Percentiles rank a stretch among this genome's conserved stretches.
These are phyloP conservation scores for Globisporangium cylindrosporum DNA, from an alignment of 352 stramenopile species.

Conservation along the genomic window DNA sequence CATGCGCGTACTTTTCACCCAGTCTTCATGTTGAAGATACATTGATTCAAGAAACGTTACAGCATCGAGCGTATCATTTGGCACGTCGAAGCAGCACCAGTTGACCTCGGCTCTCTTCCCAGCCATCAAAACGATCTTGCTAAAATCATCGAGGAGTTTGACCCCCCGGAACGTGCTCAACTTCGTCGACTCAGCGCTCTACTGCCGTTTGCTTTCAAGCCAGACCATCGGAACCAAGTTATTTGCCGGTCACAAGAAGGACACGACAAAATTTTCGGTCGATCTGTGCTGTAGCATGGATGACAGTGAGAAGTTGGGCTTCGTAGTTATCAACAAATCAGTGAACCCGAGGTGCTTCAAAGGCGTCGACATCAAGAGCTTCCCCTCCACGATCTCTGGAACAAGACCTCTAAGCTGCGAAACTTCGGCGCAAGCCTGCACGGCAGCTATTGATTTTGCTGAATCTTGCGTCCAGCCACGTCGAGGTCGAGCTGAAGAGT, in stretches of 20 bases:
- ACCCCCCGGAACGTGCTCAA: neutral
- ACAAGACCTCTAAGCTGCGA: neutral
- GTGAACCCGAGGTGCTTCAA: neutral
- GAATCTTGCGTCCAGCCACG: neutral
- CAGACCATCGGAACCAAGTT: neutral
- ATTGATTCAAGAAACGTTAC: neutral
- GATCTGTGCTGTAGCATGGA: neutral
- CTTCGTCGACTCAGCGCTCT: neutral
- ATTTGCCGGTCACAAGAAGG: neutral
- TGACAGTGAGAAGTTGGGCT: neutral
- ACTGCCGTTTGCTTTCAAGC: neutral
- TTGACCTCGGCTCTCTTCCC: neutral
- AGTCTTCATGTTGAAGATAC: neutral
- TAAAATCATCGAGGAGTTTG: neutral
- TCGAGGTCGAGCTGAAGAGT: neutral
- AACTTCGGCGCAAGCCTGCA: neutral
- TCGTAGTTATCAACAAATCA: neutral
- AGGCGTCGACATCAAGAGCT: neutral
- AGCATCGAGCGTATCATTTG: neutral
- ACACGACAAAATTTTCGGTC: neutral
- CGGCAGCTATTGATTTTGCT: neutral
- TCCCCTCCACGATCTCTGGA: neutral
- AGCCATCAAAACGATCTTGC: neutral
- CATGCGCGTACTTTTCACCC: neutral
- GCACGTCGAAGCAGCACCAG: neutral